Percentiles rank a stretch among this genome's conserved stretches.
Evolutionary conservation across 768 basidiomycete genomes (phyloP).

Genomic region (Boletellus ananas): DNA sequence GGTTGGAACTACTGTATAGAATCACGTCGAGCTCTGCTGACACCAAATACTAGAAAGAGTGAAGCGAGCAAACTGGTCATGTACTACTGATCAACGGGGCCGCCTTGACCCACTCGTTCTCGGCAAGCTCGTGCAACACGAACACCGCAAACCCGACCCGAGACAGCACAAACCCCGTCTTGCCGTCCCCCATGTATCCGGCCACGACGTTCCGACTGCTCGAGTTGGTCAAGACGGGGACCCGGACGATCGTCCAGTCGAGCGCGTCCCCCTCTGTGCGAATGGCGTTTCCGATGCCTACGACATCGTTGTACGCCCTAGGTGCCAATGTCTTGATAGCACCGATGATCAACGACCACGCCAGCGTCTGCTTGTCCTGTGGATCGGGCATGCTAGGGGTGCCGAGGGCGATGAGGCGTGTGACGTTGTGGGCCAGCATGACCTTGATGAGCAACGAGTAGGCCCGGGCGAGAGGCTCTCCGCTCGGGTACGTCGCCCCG

Average conservation of each 20-base stretch:
- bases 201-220: slow-evolving; percentile 44
- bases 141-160: slow-evolving; percentile 61
- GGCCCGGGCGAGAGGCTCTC: slow-evolving; percentile 59
- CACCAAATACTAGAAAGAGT: neutral
- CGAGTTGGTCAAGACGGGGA: slow-evolving; percentile 57
- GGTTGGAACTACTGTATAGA: neutral
- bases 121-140: slow-evolving; percentile 52
- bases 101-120: slow-evolving; percentile 54
- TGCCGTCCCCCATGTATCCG: slow-evolving; percentile 68
- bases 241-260: slow-evolving; percentile 69
- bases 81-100: slow-evolving; percentile 30
- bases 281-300: slow-evolving; percentile 57
- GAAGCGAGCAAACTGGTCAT: neutral
- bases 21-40: too few species aligned
- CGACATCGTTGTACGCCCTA: slow-evolving; percentile 65
- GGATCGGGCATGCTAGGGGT: slow-evolving; percentile 63
- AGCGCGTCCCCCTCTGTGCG: slow-evolving; percentile 45
- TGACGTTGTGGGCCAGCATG: slow-evolving; percentile 51
- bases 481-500: slow-evolving; percentile 37
- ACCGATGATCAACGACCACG: slow-evolving; percentile 37
- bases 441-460: slow-evolving; percentile 52
- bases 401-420: slow-evolving; percentile 62
- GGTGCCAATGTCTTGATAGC: slow-evolving; percentile 39
- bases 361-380: slow-evolving; percentile 50
- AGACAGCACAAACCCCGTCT: slow-evolving; percentile 46